phyloP scores from a whole-genome alignment of 2,329 filamentous ascomycete species.

The Emydomyces testavorans region DNA sequence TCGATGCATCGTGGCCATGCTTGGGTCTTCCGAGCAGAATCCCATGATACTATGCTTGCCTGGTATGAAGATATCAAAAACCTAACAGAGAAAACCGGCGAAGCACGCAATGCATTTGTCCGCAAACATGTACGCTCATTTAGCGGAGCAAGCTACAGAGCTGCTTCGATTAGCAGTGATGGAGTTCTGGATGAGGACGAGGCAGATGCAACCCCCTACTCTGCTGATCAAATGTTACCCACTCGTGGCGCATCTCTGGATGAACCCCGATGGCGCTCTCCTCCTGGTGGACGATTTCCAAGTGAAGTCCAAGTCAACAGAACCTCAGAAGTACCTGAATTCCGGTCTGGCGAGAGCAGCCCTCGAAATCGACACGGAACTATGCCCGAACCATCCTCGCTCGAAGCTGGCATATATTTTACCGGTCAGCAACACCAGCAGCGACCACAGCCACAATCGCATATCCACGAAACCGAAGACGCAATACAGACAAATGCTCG shows the following conservation, averaged over 20 bases:
- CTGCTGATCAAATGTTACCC: slow-evolving; percentile 41
- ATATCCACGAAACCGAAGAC: background rate
- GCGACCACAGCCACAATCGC: background rate
- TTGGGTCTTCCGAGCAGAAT: slow-evolving; percentile 57
- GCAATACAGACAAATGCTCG: background rate
- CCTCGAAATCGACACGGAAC: slow-evolving; percentile 2
- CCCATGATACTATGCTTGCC: slow-evolving; percentile 87
- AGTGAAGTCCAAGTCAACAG: slow-evolving; percentile 82
- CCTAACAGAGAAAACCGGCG: slow-evolving; percentile 75
- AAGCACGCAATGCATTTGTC: slow-evolving; percentile 80
- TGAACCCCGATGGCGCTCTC: slow-evolving; percentile 45
- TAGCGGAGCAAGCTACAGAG: slow-evolving; percentile 50
- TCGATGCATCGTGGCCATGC: slow-evolving; percentile 71
- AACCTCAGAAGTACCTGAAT: slow-evolving; percentile 67
- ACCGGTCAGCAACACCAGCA: background rate
- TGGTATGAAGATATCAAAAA: slow-evolving; percentile 92
- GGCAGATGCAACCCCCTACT: slow-evolving; percentile 54
- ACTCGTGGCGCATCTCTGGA: slow-evolving; percentile 29
- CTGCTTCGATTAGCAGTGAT: slow-evolving; percentile 58
- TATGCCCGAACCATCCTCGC: background rate
- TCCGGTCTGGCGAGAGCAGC: slow-evolving; percentile 52
- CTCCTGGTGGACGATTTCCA: slow-evolving; percentile 93
- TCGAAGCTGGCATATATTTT: background rate
- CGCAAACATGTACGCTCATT: slow-evolving; percentile 67
- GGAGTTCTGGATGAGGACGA: slow-evolving; percentile 66